Percentiles rank a stretch among this genome's conserved stretches.
phyloP scores from a whole-genome alignment of 2,329 filamentous ascomycete genomes.

The Rutstroemia sp. region DNA sequence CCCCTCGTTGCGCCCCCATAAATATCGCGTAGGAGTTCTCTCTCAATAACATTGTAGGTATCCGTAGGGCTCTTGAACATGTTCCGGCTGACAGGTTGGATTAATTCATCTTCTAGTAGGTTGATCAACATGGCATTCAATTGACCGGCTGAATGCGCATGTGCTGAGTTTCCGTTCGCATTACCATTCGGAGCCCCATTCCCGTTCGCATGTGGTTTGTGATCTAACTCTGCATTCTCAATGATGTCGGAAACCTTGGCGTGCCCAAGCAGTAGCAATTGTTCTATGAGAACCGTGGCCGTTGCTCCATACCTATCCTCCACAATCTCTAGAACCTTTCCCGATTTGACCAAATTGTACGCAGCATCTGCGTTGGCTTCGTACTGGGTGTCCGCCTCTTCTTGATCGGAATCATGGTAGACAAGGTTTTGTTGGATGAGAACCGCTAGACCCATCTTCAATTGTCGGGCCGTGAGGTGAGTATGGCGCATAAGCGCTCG shows the following conservation, averaged over 20 bases:
- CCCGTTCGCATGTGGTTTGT: slow-evolving; percentile 25
- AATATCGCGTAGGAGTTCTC: slow-evolving; percentile 48
- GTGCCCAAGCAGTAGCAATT: slow-evolving; percentile 70
- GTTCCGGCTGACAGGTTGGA: slow-evolving; percentile 53
- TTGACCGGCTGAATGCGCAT: slow-evolving; percentile 31
- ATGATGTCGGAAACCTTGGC: slow-evolving; percentile 63
- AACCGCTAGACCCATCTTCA: slow-evolving; percentile 74
- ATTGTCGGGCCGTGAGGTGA: slow-evolving; percentile 63
- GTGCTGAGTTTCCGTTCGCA: slow-evolving; percentile 8
- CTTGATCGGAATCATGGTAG: slow-evolving; percentile 52
- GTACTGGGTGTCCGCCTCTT: slow-evolving; percentile 58
- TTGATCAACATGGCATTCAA: slow-evolving; percentile 35
- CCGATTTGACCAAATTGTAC: slow-evolving; percentile 74
- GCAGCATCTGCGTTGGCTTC: slow-evolving; percentile 74
- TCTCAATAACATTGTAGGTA: slow-evolving; percentile 52
- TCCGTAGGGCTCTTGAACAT: slow-evolving; percentile 57
- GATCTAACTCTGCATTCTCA: slow-evolving; percentile 46
- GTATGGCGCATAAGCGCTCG: slow-evolving; percentile 64
- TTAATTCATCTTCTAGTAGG: slow-evolving; percentile 56
- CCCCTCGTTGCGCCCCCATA: slow-evolving; percentile 50
- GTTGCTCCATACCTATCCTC: slow-evolving; percentile 67
- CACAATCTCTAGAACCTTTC: slow-evolving; percentile 72
- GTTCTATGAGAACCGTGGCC: slow-evolving; percentile 67
- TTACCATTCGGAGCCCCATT: slow-evolving; percentile 23
- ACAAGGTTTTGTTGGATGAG: slow-evolving; percentile 85